Evolutionary conservation across 1,139 yeast species (phyloP).

Genomic region (Suhomyces coccinellae): DNA sequence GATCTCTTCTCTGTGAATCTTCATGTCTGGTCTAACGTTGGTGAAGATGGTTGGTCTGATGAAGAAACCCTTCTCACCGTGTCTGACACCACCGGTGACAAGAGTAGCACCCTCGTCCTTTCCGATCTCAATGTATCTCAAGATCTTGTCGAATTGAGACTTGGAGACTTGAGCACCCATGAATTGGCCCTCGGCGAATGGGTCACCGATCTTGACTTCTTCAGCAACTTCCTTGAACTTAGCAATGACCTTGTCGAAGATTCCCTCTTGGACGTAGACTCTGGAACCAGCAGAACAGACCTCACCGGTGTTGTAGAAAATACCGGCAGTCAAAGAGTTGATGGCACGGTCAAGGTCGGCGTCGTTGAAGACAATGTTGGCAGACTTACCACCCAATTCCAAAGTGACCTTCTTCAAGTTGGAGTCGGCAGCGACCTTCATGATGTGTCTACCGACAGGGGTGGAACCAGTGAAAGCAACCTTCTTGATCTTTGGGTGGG

Average conservation of each 20-base stretch:
- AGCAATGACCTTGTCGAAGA: constrained; percentile 65
- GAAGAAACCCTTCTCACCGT: constrained; percentile 69
- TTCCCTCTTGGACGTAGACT: constrained; percentile 70
- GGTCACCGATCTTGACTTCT: constrained; percentile 64
- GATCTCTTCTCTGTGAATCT: constrained; percentile 77
- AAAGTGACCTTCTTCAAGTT: constrained; percentile 36
- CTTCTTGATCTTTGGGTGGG: constrained; percentile 34
- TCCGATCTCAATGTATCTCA: constrained; percentile 72
- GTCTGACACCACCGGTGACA: constrained; percentile 75
- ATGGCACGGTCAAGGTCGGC: constrained; percentile 47
- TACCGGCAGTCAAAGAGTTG: constrained; percentile 58
- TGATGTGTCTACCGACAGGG: constrained; percentile 34
- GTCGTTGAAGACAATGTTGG: constrained; percentile 33
- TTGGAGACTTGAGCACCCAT: constrained; percentile 88
- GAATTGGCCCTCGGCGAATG: constrained; percentile 67
- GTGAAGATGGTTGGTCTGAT: constrained; percentile 79
- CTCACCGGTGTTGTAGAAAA: constrained; percentile 83
- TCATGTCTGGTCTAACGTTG: constrained; percentile 65
- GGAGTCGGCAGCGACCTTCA: constrained; percentile 34
- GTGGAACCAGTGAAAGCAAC: constrained; percentile 42
- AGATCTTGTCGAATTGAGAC: constrained; percentile 72
- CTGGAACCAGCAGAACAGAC: constrained; percentile 90
- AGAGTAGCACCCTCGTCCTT: constrained; percentile 73
- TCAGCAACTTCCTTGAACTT: constrained; percentile 63
- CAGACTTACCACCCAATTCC: constrained; percentile 40